These are phyloP conservation scores for Ogataea polymorpha DNA, from an alignment of 805 yeast species.

Conservation along the genomic window DNA sequence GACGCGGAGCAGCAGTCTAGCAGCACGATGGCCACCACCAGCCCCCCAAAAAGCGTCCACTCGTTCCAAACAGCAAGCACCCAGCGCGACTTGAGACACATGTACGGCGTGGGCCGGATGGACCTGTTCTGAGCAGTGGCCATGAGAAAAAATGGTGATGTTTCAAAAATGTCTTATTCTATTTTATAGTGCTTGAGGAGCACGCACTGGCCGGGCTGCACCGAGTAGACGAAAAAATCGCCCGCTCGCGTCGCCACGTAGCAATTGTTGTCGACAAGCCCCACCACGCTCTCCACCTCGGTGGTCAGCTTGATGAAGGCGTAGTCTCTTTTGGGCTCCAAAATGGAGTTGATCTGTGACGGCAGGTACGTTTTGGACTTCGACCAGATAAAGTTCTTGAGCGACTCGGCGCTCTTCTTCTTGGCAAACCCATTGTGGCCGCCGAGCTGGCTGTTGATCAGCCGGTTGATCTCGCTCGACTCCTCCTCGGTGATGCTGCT, in stretches of 20 bases:
- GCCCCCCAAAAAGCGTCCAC: slow-evolving; percentile 6
- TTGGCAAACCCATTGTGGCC: slow-evolving; percentile 11
- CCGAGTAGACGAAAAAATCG: slow-evolving; percentile 70
- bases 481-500: slow-evolving; percentile 27
- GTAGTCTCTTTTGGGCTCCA: slow-evolving; percentile 89
- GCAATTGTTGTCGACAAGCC: slow-evolving; percentile 40
- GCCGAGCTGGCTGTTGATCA: slow-evolving; percentile 22
- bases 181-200: slow-evolving; percentile 38
- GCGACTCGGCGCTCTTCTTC: slow-evolving; percentile 23
- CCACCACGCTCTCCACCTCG: slow-evolving; percentile 29
- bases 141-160: slow-evolving; percentile 5
- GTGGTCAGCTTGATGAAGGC: slow-evolving; percentile 71
- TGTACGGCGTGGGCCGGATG: slow-evolving; percentile 20
- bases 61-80: slow-evolving; percentile 17
- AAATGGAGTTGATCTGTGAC: slow-evolving; percentile 69
- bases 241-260: slow-evolving; percentile 83
- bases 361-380: slow-evolving; percentile 54
- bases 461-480: slow-evolving; percentile 27
- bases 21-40: slow-evolving; percentile 2
- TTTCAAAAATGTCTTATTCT: slow-evolving; percentile 8
- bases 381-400: slow-evolving; percentile 28
- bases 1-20: background rate
- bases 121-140: slow-evolving; percentile 24
- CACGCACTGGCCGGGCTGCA: slow-evolving; percentile 74
- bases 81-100: slow-evolving; percentile 26